These are phyloP conservation scores for Pyrenochaeta sp. DNA, from an alignment of 2,329 filamentous ascomycete genomes.

Conservation along the genomic window DNA sequence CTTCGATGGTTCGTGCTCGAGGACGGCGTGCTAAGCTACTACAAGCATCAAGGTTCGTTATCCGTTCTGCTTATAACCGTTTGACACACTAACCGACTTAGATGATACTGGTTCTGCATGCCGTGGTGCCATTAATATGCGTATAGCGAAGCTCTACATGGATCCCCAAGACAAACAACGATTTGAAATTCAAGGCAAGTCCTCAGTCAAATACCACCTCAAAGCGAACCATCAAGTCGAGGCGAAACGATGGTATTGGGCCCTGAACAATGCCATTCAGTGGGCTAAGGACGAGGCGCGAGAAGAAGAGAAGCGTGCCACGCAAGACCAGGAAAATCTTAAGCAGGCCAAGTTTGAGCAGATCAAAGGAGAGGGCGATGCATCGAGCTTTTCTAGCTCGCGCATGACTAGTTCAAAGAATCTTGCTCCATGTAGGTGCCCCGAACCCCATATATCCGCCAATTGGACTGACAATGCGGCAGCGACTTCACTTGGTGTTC, in stretches of 20 bases:
- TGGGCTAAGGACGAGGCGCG: constrained; percentile 97
- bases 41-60: constrained; percentile 82
- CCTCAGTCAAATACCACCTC: constrained; percentile 96
- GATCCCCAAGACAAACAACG: constrained; percentile 96
- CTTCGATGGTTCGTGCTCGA: constrained; percentile 97
- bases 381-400: constrained; percentile 48
- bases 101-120: constrained; percentile 96
- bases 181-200: constrained; percentile 97
- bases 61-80: not conserved
- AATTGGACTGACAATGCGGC: constrained; percentile 6
- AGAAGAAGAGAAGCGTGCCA: constrained; percentile 81
- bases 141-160: constrained; percentile 93
- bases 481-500: constrained; percentile 58
- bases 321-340: constrained; percentile 76
- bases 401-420: constrained; percentile 37
- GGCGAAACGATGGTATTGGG: constrained; percentile 99
- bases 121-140: constrained; percentile 98
- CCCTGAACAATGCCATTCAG: constrained; percentile 97
- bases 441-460: not conserved
- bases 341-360: constrained; percentile 81
- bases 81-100: constrained; percentile 29
- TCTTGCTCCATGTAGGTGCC: constrained; percentile 38
- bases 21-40: constrained; percentile 96
- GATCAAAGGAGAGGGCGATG: constrained; percentile 55
- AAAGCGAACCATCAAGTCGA: constrained; percentile 99